A percentile compares a stretch with the other conserved stretches of the same genome.
These are phyloP conservation scores for Xylariales sp. DNA, from an alignment of 2,329 filamentous ascomycete species.

Conservation along the genomic window DNA sequence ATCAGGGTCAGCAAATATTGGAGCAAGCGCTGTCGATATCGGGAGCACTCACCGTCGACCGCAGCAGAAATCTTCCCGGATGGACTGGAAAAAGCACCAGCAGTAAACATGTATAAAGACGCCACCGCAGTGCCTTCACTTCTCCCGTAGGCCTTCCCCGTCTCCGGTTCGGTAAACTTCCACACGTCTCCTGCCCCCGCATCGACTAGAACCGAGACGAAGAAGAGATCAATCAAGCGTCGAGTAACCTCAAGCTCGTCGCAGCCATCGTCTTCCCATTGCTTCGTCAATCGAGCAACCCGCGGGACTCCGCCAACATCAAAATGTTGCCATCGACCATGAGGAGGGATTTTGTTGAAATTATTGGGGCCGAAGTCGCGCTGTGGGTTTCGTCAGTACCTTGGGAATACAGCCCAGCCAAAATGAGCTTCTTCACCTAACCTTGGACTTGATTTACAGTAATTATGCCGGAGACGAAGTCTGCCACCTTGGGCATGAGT, in stretches of 20 bases:
- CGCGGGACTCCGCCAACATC: conserved; percentile 50
- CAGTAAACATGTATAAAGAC: conserved; percentile 57
- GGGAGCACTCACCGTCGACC: conserved; percentile 12
- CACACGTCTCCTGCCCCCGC: conserved; percentile 48
- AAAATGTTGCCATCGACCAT: conserved; percentile 61
- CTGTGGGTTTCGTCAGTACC: conserved; percentile 22
- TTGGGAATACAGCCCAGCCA: not conserved
- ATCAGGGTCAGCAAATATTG: not conserved
- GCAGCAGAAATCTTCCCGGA: no score
- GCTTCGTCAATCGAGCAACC: conserved; percentile 36
- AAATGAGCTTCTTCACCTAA: not conserved
- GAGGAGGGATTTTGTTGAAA: conserved; percentile 43
- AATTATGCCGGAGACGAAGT: conserved; percentile 40
- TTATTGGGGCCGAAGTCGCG: conserved; percentile 46
- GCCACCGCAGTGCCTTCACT: conserved; percentile 78
- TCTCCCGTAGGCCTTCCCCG: conserved; percentile 73
- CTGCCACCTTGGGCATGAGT: conserved; percentile 32
- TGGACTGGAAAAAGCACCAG: not conserved
- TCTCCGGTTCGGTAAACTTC: conserved; percentile 55
- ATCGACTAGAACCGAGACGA: conserved; percentile 55
- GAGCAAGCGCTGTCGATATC: no score
- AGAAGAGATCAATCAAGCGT: conserved; percentile 56
- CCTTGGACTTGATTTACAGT: no score
- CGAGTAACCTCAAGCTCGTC: conserved; percentile 45
- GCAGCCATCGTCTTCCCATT: conserved; percentile 35